These are phyloP conservation scores for Didymella exigua DNA, from an alignment of 2,329 filamentous ascomycete genomes.

Conservation along the genomic window DNA sequence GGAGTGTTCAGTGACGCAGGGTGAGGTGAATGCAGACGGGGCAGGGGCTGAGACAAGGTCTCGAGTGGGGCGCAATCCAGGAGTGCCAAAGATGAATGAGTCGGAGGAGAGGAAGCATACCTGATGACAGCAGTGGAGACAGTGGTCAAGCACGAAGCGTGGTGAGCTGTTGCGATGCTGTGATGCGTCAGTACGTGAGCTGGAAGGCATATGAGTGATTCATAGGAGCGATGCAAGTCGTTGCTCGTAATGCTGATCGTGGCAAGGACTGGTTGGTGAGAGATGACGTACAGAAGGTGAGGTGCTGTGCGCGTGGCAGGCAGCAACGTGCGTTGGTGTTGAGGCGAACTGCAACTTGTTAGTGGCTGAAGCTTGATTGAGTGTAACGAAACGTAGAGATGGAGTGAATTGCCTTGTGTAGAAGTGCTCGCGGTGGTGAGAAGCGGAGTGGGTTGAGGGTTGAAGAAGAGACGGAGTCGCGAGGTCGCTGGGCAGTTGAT, in stretches of 20 bases:
- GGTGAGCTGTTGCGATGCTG: background rate
- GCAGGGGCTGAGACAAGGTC: background rate
- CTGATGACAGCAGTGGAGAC: background rate
- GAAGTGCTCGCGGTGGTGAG: background rate
- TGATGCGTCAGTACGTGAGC: background rate
- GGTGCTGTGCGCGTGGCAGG: background rate
- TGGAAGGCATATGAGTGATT: background rate
- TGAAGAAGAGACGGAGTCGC: slow-evolving; percentile 19
- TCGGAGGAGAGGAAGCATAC: background rate
- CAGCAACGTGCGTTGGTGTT: background rate
- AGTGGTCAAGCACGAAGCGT: background rate
- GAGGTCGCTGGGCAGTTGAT: background rate
- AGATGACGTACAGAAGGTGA: background rate
- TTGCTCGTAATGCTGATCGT: background rate
- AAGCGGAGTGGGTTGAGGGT: background rate
- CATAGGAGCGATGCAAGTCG: background rate
- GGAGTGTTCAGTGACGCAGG: background rate
- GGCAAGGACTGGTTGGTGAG: background rate
- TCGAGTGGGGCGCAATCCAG: background rate
- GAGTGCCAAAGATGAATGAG: background rate
- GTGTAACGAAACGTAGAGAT: background rate
- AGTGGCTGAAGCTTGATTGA: background rate
- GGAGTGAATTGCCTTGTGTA: background rate
- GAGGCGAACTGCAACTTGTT: background rate
- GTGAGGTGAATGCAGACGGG: background rate